These are phyloP conservation scores for Candida golubevii DNA, from an alignment of 805 yeast genomes.

Conservation along the genomic window DNA sequence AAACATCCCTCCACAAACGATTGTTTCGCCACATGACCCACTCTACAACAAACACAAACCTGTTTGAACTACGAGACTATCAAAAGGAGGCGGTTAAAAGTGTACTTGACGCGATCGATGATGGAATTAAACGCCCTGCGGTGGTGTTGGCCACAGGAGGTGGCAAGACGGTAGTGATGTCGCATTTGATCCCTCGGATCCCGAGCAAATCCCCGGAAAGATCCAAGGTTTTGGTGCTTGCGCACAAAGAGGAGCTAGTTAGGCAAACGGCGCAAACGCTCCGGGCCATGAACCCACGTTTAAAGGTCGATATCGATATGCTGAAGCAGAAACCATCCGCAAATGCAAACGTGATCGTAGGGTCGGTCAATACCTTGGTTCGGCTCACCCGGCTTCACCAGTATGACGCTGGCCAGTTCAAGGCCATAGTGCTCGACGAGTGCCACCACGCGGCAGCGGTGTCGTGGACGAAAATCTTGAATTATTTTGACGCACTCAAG, in stretches of 20 bases:
- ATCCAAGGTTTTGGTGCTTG: constrained; percentile 55
- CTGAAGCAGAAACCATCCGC: constrained; percentile 43
- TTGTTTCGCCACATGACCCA: no score
- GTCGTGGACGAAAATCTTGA: constrained; percentile 56
- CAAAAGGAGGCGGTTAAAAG: constrained; percentile 66
- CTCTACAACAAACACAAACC: no score
- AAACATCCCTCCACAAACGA: no score
- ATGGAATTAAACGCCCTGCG: constrained; percentile 57
- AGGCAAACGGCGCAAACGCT: constrained; percentile 60
- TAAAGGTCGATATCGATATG: constrained; percentile 66
- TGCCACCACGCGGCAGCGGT: constrained; percentile 86
- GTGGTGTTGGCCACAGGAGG: constrained; percentile 92
- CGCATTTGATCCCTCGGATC: constrained; percentile 49
- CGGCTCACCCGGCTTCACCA: constrained; percentile 43
- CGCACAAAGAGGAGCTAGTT: constrained; percentile 77
- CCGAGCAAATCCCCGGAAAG: constrained; percentile 17
- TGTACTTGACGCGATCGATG: constrained; percentile 45
- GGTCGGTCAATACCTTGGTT: constrained; percentile 66
- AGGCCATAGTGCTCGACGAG: constrained; percentile 80
- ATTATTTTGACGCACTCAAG: constrained; percentile 50
- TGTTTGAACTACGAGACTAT: constrained; percentile 41
- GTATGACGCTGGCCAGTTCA: constrained; percentile 57
- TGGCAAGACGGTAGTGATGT: constrained; percentile 83
- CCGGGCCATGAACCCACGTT: constrained; percentile 42
- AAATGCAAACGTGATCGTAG: constrained; percentile 63